Conservation (phyloP, 306 rosid genomes). For the Pueraria montana region DNA sequence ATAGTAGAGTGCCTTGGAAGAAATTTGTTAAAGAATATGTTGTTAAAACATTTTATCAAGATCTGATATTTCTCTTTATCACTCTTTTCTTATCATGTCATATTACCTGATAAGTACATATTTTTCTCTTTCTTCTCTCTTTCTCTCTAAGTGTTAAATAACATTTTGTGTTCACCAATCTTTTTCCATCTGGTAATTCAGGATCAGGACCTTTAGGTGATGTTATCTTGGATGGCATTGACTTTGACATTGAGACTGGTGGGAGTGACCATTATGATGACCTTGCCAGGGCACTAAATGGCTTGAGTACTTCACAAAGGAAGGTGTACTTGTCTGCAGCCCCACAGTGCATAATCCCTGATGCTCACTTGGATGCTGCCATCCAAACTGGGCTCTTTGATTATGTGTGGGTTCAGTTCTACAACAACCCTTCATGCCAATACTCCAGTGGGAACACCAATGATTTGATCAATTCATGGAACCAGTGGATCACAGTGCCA, state of each 20-base stretch:
- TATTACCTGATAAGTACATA: no score
- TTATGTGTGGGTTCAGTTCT: constrained; percentile 73
- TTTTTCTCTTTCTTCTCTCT: no score
- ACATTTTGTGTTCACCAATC: not conserved
- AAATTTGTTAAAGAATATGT: no score
- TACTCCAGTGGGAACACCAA: constrained; percentile 40
- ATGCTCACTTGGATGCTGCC: constrained; percentile 45
- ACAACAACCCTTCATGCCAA: constrained; percentile 65
- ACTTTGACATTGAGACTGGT: constrained; percentile 65
- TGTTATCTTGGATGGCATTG: constrained; percentile 55
- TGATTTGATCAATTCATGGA: constrained; percentile 53
- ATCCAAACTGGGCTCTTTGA: constrained; percentile 62
- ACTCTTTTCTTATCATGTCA: no score
- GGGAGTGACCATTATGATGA: constrained; percentile 50
- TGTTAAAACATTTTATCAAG: no score
- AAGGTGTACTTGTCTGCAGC: constrained; percentile 60
- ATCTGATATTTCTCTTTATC: no score
- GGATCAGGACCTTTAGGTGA: not conserved
- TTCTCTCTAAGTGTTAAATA: not conserved
- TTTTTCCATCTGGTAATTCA: not conserved
- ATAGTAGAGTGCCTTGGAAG: no score
- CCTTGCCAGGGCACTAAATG: constrained; percentile 49
- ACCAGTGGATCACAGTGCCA: constrained; percentile 51
- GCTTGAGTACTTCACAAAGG: not conserved
- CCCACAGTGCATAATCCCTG: constrained; percentile 64